phyloP scores from a whole-genome alignment of 352 stramenopile species.

The Globisporangium megalacanthum region DNA sequence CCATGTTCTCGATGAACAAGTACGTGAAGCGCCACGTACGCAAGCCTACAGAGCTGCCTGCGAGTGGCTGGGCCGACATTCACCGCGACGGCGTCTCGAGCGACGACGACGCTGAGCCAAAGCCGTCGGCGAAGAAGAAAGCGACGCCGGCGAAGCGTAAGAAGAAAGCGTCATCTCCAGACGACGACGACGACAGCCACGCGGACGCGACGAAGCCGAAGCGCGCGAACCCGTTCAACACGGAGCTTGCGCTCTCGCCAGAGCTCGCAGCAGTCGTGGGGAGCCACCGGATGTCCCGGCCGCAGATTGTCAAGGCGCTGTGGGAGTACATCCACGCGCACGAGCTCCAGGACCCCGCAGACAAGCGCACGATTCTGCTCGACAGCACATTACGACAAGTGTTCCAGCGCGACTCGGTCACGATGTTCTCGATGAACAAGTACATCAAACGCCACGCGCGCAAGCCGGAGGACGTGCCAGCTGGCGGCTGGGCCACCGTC shows the following conservation, averaged over 20 bases:
- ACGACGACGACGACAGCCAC: constrained; percentile 28
- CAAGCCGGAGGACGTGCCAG: constrained; percentile 58
- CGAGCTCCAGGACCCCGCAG: constrained; percentile 91
- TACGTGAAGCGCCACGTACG: constrained; percentile 83
- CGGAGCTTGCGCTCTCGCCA: constrained; percentile 67
- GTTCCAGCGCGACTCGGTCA: constrained; percentile 82
- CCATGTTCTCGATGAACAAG: constrained; percentile 89
- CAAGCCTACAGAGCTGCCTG: constrained; percentile 59
- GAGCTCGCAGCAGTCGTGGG: constrained; percentile 76
- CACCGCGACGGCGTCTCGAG: constrained; percentile 72
- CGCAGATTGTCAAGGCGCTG: constrained; percentile 92
- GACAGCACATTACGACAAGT: constrained; percentile 83
- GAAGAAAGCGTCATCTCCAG: constrained; percentile 14
- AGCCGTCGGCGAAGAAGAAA: constrained; percentile 55
- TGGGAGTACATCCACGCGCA: constrained; percentile 97
- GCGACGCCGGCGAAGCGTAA: constrained; percentile 54
- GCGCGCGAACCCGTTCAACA: constrained; percentile 64
- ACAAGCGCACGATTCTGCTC: constrained; percentile 92
- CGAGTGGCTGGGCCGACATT: constrained; percentile 71
- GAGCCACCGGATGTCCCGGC: constrained; percentile 77
- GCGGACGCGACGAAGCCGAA: constrained; percentile 48
- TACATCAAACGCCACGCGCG: constrained; percentile 84
- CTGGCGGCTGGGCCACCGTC: constrained; percentile 66
- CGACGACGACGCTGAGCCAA: constrained; percentile 64
- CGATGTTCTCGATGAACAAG: constrained; percentile 89